Conservation (phyloP, 495 filamentous ascomycete genomes). For the Trichoderma erinaceum region DNA sequence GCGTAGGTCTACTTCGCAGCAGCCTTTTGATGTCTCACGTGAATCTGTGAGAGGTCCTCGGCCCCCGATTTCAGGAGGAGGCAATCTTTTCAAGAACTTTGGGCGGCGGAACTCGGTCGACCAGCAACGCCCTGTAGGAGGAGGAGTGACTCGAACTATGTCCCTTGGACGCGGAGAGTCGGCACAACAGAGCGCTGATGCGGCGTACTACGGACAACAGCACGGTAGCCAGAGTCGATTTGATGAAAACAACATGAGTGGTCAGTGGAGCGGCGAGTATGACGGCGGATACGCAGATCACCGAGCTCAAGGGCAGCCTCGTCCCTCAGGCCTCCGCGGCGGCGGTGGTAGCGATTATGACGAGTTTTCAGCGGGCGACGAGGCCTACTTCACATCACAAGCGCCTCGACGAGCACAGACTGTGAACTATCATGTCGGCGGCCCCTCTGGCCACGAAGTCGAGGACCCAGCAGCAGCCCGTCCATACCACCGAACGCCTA, state of each 20-base stretch:
- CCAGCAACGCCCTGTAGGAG: slow-evolving; percentile 33
- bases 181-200: neutral
- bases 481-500: slow-evolving; percentile 69
- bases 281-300: slow-evolving; percentile 27
- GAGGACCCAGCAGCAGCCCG: slow-evolving; percentile 18
- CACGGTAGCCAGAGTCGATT: slow-evolving; percentile 31
- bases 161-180: slow-evolving; percentile 50
- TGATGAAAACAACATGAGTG: slow-evolving; percentile 48
- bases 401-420: slow-evolving; percentile 22
- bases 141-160: slow-evolving; percentile 49
- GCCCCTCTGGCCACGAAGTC: slow-evolving; percentile 13
- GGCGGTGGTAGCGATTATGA: neutral
- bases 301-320: neutral
- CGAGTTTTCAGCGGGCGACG: slow-evolving; percentile 40
- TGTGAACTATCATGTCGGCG: neutral
- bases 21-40: slow-evolving; percentile 10
- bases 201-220: neutral
- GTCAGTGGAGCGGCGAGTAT: slow-evolving; percentile 37
- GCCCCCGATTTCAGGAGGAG: slow-evolving; percentile 26
- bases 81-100: slow-evolving; percentile 32
- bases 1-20: neutral
- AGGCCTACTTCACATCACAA: slow-evolving; percentile 36
- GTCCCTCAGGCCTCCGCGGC: neutral
- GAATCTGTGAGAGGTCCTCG: slow-evolving; percentile 23
- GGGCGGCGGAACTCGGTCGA: slow-evolving; percentile 35